Percentiles rank a stretch among this genome's conserved stretches.
Evolutionary conservation across 805 yeast genomes (phyloP).

Genomic region (Lipomyces oligophaga): DNA sequence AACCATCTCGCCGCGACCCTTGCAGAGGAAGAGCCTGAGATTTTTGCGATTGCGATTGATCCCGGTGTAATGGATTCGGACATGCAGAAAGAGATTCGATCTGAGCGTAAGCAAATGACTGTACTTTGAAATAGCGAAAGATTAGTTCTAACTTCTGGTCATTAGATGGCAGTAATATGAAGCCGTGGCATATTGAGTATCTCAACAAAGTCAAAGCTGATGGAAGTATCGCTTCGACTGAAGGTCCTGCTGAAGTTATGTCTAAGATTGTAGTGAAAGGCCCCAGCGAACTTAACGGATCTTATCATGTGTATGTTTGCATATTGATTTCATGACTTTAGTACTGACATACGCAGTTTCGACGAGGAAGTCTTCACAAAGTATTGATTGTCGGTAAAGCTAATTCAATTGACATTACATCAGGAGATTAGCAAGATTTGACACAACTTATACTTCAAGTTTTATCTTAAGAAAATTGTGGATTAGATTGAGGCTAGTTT

Average conservation of each 20-base stretch:
- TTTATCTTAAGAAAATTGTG: too few relatives aligned
- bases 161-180: constrained; percentile 23
- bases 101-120: constrained; percentile 37
- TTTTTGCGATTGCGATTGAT: constrained; percentile 67
- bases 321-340: too few relatives aligned
- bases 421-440: too few relatives aligned
- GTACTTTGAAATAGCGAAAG: neutral
- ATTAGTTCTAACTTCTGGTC: neutral
- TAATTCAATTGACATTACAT: too few relatives aligned
- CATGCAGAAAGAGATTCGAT: constrained; percentile 83
- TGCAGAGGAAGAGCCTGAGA: constrained; percentile 60
- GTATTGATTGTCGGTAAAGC: too few relatives aligned
- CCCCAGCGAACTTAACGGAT: constrained; percentile 56
- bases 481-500: too few relatives aligned
- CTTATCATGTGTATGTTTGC: constrained; percentile 54
- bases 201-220: constrained; percentile 39
- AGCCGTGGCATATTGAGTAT: constrained; percentile 17
- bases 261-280: constrained; percentile 64
- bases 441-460: too few relatives aligned
- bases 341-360: too few relatives aligned
- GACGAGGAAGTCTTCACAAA: too few relatives aligned
- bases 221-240: constrained; percentile 59
- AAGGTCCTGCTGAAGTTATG: constrained; percentile 66
- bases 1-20: constrained; percentile 69
- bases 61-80: constrained; percentile 93